These are phyloP conservation scores for Tylopilus intermedius DNA, from an alignment of 768 basidiomycete species.

Conservation along the genomic window DNA sequence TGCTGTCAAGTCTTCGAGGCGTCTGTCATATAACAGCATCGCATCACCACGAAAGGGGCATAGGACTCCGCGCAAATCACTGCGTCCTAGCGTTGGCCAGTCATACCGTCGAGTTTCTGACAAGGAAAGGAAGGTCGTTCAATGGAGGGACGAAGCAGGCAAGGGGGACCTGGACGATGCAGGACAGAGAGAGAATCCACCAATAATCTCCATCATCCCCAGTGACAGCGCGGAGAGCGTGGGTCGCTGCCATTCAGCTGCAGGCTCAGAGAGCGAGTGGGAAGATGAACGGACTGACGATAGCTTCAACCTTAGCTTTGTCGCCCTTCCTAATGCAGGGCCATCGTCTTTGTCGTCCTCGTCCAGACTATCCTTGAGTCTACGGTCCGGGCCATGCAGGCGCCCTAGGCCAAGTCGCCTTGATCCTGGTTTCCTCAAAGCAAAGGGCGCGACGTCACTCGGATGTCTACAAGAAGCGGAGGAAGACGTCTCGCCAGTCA, in stretches of 20 bases:
- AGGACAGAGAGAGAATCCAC: constrained; percentile 30
- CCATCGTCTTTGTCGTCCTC: constrained; percentile 37
- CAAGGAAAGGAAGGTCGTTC: constrained; percentile 71
- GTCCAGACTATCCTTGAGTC: constrained; percentile 18
- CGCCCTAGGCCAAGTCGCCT: constrained; percentile 63
- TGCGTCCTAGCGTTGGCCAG: constrained; percentile 58
- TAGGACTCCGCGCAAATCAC: constrained; percentile 66
- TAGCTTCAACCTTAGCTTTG: constrained; percentile 55
- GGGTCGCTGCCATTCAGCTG: constrained; percentile 38
- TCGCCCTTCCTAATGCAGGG: constrained; percentile 24
- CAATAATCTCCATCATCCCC: constrained; percentile 28
- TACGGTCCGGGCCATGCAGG: constrained; percentile 25
- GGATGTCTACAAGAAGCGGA: constrained; percentile 71
- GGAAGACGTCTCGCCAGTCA: constrained; percentile 43
- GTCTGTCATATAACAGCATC: constrained; percentile 37
- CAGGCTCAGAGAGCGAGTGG: constrained; percentile 82
- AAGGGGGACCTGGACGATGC: constrained; percentile 72
- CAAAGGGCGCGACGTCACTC: constrained; percentile 46
- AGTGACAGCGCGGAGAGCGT: constrained; percentile 35
- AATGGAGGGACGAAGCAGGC: constrained; percentile 86
- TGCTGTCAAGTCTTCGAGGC: constrained; percentile 38
- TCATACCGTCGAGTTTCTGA: constrained; percentile 64
- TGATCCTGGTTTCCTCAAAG: constrained; percentile 61
- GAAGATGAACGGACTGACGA: constrained; percentile 86
- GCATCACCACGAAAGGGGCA: constrained; percentile 47